Evolutionary conservation across 441 rosid species (phyloP).

Genomic region (Populus hybrid): DNA sequence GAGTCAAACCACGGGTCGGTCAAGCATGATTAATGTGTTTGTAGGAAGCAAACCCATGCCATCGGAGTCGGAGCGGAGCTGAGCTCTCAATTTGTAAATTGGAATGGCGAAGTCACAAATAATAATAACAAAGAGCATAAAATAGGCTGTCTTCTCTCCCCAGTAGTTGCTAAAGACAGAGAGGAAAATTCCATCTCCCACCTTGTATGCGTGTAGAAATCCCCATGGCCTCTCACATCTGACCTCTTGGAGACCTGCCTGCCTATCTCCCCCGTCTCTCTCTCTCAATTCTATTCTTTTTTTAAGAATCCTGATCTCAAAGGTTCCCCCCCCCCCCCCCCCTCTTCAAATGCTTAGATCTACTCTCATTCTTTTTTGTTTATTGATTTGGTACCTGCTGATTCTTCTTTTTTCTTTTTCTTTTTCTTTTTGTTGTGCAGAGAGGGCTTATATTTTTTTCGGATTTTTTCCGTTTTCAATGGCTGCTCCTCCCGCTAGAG

Average conservation of each 20-base stretch:
- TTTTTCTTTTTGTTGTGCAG: constrained; percentile 10
- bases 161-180: background rate
- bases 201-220: constrained; percentile 8
- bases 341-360: background rate
- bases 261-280: constrained; percentile 1
- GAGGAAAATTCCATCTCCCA: background rate
- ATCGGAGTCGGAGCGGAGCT: background rate
- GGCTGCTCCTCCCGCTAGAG: constrained; percentile 40
- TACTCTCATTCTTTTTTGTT: background rate
- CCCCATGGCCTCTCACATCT: constrained; percentile 22
- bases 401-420: background rate
- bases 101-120: background rate
- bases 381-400: background rate
- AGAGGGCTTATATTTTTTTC: constrained; percentile 11
- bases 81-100: background rate
- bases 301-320: background rate
- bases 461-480: constrained; percentile 8
- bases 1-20: background rate
- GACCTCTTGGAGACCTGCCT: constrained; percentile 13
- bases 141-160: background rate
- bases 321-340: background rate
- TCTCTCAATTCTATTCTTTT: no score
- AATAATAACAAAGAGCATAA: background rate
- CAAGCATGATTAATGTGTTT: background rate
- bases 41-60: background rate